Conservation (phyloP, 805 yeast species). For the Suhomyces sp. region DNA sequence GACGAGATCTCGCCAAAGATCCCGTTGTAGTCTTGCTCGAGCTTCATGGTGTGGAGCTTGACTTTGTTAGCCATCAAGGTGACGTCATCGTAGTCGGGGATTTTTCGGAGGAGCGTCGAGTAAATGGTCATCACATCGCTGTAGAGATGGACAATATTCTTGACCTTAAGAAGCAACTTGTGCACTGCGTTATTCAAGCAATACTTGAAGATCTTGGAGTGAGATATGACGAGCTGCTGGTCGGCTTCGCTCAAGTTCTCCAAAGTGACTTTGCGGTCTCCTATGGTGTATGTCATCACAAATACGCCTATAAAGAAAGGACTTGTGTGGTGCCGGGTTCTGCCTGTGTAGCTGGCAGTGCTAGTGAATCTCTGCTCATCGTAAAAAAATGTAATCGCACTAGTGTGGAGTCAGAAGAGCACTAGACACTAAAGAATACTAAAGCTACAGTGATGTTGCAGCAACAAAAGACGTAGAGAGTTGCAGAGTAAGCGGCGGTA, state of each 20-base stretch:
- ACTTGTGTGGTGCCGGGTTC: neutral
- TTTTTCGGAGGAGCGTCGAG: constrained; percentile 35
- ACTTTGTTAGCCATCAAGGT: constrained; percentile 28
- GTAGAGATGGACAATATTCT: constrained; percentile 34
- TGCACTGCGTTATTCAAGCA: constrained; percentile 32
- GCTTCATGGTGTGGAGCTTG: constrained; percentile 15
- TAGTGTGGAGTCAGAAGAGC: neutral
- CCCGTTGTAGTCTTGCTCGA: constrained; percentile 32
- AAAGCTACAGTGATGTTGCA: neutral
- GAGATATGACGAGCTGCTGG: constrained; percentile 23
- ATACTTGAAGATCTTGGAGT: constrained; percentile 28
- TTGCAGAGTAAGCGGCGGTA: too few species aligned
- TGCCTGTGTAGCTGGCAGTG: neutral
- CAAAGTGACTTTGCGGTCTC: constrained; percentile 28
- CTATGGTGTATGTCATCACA: constrained; percentile 39
- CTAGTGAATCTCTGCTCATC: neutral
- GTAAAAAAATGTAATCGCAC: neutral
- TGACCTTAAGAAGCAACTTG: constrained; percentile 24
- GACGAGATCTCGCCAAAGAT: constrained; percentile 20
- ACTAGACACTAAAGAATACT: neutral
- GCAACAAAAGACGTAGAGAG: neutral
- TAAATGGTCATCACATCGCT: constrained; percentile 39
- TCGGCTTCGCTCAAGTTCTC: constrained; percentile 22
- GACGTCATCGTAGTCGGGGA: constrained; percentile 41
- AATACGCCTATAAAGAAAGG: neutral